Base-by-base conservation (phyloP, 257 asterid species). In the Fraxinus quadrangulata region DNA sequence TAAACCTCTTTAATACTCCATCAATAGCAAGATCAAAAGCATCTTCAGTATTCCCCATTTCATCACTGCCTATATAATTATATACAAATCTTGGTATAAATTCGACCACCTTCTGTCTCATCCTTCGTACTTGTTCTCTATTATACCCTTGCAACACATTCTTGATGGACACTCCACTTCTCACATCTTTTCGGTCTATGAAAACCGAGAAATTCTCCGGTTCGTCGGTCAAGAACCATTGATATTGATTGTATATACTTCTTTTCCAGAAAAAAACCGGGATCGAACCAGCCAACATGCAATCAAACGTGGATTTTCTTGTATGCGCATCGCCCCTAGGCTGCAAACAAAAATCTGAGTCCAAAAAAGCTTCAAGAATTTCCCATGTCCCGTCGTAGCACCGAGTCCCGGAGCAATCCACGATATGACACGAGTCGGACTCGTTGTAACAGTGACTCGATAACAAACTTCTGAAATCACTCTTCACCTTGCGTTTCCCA, bases 271-370 rank as follows among this genome's bases (percentile, higher is more conserved):
- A 90, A 61, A 88, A 89, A 71, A 89, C 90, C 74, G 94, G 92
- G 3, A 89, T 88, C 19, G 94, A 89, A 78, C 94, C 92, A 42
- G 92, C 94, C 82, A 89, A 61, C 92, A 89, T 84, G 77, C 94
- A 89, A 72, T 89, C 94, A 70, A 89, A 89, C 70, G 84, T 89
- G 3, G 94, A 89, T 73, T 84, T 69, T n/a, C 94, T 73, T 0
- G 94, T 87, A 75, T 73, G 40, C 1, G 89, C 81, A 14, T 87
- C 92, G 0, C 94, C 94, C 68, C 94, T 80, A 0, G 92, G 94
- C 77, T 89, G 94, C 70, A 89, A 31, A 34, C 92, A 87, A 78
- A 89, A 89, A 16, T 87, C 92, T 1, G 94, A 78, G 24, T 47
- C 80, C 76, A 89, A 16, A 42, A 88, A 89, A 2, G 94, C 69